These are phyloP conservation scores for Xylaria sp. DNA, from an alignment of 2,329 filamentous ascomycete species.

Conservation along the genomic window DNA sequence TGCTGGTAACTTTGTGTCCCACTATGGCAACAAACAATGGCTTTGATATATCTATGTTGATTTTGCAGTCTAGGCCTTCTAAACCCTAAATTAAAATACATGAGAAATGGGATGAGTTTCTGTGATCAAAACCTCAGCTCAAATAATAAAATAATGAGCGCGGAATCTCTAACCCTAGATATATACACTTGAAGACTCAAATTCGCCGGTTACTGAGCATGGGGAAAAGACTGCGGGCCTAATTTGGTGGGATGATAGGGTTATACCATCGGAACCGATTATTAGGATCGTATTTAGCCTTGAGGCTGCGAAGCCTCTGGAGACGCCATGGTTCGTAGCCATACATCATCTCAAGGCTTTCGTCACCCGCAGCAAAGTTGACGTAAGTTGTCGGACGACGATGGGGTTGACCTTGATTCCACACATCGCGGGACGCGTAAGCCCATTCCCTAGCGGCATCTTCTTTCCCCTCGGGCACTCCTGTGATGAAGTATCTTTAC, in stretches of 20 bases:
- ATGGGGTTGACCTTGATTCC: constrained; percentile 38
- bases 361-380: constrained; percentile 44
- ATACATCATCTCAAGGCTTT: constrained; percentile 41
- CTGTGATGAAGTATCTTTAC: not conserved
- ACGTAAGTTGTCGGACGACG: constrained; percentile 34
- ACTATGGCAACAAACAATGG: constrained; percentile 18
- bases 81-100: not conserved
- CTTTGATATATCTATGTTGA: not conserved
- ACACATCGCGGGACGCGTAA: constrained; percentile 26
- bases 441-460: constrained; percentile 16
- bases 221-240: not conserved
- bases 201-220: not conserved
- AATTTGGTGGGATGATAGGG: constrained; percentile 40
- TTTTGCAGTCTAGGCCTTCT: not conserved
- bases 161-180: not conserved
- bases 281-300: constrained; percentile 52
- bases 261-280: constrained; percentile 39
- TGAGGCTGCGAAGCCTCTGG: constrained; percentile 47
- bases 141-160: no score
- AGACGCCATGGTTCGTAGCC: constrained; percentile 49
- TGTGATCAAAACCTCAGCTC: not conserved
- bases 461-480: not conserved
- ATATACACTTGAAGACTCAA: not conserved
- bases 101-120: not conserved
- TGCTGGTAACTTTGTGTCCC: constrained; percentile 11